Conservation (phyloP, 805 yeast species). For the Pichia nanzhaoensis region DNA sequence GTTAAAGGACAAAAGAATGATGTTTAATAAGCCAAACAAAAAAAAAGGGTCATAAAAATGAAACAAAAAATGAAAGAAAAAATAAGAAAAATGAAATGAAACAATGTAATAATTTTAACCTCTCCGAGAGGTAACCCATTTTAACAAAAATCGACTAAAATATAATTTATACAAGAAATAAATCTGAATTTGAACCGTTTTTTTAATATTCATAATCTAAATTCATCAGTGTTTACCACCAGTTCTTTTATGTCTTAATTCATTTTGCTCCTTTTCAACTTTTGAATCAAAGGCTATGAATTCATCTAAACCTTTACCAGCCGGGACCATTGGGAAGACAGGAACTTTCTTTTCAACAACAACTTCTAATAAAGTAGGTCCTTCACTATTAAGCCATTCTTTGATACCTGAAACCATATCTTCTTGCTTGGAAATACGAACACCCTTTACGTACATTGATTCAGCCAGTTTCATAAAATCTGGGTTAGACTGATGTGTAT, state of each 20-base stretch:
- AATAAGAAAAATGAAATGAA: neutral
- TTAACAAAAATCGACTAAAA: too few species aligned
- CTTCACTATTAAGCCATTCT: conserved; percentile 65
- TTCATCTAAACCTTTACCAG: conserved; percentile 90
- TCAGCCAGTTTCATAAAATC: conserved; percentile 90
- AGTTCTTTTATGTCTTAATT: conserved; percentile 66
- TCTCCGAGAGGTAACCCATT: neutral
- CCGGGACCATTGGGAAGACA: conserved; percentile 97
- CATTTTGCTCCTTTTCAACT: conserved; percentile 64
- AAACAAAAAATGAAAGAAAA: neutral
- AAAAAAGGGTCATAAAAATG: neutral
- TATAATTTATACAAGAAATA: too few species aligned
- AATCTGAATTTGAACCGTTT: too few species aligned
- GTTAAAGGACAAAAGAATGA: neutral
- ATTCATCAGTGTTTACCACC: conserved; percentile 51
- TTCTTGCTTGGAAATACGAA: conserved; percentile 62
- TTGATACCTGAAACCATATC: conserved; percentile 54
- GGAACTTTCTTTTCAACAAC: conserved; percentile 89
- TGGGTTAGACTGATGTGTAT: conserved; percentile 94
- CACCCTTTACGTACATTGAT: conserved; percentile 85
- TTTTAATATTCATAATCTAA: too few species aligned
- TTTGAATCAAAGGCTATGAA: conserved; percentile 82
- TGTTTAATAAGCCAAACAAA: neutral
- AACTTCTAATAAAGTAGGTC: conserved; percentile 90
- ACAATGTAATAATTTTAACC: neutral